phyloP scores from a whole-genome alignment of 176 grass and related monocot genomes.

The Hordeum marinum region DNA sequence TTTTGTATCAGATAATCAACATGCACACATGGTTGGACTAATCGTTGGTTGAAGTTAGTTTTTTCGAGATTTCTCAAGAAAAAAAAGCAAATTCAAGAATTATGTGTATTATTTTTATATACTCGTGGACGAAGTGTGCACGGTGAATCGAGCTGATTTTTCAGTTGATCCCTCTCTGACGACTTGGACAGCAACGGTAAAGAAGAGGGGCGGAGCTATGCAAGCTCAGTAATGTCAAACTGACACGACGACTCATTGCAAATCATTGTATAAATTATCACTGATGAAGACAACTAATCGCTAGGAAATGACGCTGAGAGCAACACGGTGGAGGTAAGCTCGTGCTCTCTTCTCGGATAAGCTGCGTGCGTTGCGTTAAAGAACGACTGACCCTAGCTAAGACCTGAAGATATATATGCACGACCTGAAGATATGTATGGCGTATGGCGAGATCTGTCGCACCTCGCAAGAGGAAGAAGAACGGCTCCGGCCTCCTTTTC shows the following conservation, averaged over 20 bases:
- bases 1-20: not conserved
- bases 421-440: too few relatives aligned
- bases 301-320: not conserved
- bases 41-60: not conserved
- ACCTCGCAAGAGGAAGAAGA: not conserved
- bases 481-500: not conserved
- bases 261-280: not conserved
- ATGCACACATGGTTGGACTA: not conserved
- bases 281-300: not conserved
- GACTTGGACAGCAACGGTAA: not conserved
- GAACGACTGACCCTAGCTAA: not conserved
- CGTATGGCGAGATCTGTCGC: too few relatives aligned
- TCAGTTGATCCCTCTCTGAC: not conserved
- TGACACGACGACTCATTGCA: not conserved
- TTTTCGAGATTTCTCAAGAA: too few relatives aligned
- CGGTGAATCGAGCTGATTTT: not conserved
- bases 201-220: not conserved
- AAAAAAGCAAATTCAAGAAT: too few relatives aligned
- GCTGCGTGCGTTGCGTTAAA: not conserved
- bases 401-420: not conserved
- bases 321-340: not conserved
- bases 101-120: not conserved
- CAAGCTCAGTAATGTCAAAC: not conserved
- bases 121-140: not conserved
- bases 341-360: too few relatives aligned